Base-by-base conservation (phyloP, 1,139 yeast genomes). In the Yamadazyma dushanensis region DNA sequence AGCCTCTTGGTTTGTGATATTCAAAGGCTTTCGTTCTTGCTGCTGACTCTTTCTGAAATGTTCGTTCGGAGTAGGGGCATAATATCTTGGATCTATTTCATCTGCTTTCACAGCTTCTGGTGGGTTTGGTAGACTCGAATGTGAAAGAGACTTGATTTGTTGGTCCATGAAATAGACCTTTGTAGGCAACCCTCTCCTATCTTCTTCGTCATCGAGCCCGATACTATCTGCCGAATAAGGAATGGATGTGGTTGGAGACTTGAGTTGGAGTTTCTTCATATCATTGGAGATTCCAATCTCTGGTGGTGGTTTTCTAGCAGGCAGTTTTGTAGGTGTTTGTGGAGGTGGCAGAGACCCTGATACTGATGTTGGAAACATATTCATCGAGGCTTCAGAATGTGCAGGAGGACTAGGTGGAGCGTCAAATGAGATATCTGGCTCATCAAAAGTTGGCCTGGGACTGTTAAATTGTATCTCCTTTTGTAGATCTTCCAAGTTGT, bases 21-120 rank as follows among this genome's bases (percentile, higher is more conserved):
- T 66, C 8, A 58, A 37, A 17, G 43, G 39, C 32, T 57, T 63
- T 4, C 50, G 45, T 13, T 43, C 40, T 3, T 50, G 46, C 3
- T 41, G 47, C 7, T 45, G 41, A 22, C 21, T 29, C 18, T 25
- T 32, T 19, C 60, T 44, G 33, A 54, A 44, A 39, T 68, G 72
- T 42, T 67, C 73, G 17, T 60, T 56, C 2, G 78, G 78, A 1
- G 73, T 61, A 3, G 78, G 78, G 2, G 78, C 77, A 45, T 67
- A 65, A 45, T 56, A 68, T 39, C 56, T 56, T 1, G 77, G 74
- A 43, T 70, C 71, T 4, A 71, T 65, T 38, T 70, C 75, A 41
- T 69, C 57, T 1, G 56, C 54, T 27, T 58, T 53, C 14, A 53
- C 34, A 11, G 43, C 37, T 24, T 51, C 54, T 8, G 54, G 49